Percentiles rank a stretch among this genome's conserved stretches.
Conservation (phyloP, 495 filamentous ascomycete genomes). For the Neurospora cerealis region DNA sequence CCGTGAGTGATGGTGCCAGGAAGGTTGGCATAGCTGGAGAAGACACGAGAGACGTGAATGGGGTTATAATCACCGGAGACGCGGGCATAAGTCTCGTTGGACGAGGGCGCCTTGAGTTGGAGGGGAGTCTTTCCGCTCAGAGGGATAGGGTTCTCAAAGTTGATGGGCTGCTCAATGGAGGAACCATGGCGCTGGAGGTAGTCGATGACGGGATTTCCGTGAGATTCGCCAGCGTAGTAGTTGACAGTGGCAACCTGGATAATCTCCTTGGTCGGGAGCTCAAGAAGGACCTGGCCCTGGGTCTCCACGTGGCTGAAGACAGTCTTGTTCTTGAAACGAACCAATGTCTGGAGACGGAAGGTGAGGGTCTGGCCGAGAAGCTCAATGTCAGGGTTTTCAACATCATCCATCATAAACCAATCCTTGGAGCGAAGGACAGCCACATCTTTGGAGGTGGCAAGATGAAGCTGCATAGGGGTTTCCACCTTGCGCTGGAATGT, state of each 20-base stretch:
- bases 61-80: slow-evolving; percentile 98
- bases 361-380: slow-evolving; percentile 83
- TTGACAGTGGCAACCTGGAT: slow-evolving; percentile 93
- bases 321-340: slow-evolving; percentile 88
- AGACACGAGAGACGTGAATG: slow-evolving; percentile 95
- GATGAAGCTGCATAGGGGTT: slow-evolving; percentile 87
- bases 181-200: slow-evolving; percentile 88
- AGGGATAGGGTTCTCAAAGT: slow-evolving; percentile 95
- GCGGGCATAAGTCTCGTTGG: slow-evolving; percentile 94
- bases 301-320: slow-evolving; percentile 92
- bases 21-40: slow-evolving; percentile 88
- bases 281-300: slow-evolving; percentile 81
- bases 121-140: slow-evolving; percentile 86
- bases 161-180: slow-evolving; percentile 90
- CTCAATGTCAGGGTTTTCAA: slow-evolving; percentile 61
- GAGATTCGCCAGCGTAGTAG: slow-evolving; percentile 79
- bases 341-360: slow-evolving; percentile 89
- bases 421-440: slow-evolving; percentile 91
- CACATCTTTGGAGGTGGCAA: slow-evolving; percentile 77
- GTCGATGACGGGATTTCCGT: slow-evolving; percentile 94
- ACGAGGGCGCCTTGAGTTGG: slow-evolving; percentile 80
- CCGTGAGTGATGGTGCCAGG: slow-evolving; percentile 96
- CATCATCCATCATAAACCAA: slow-evolving; percentile 73
- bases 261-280: slow-evolving; percentile 94
- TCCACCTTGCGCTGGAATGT: slow-evolving; percentile 97